Evolutionary conservation across 305 asterid genomes (phyloP).

Genomic region (Solanum hybrid): DNA sequence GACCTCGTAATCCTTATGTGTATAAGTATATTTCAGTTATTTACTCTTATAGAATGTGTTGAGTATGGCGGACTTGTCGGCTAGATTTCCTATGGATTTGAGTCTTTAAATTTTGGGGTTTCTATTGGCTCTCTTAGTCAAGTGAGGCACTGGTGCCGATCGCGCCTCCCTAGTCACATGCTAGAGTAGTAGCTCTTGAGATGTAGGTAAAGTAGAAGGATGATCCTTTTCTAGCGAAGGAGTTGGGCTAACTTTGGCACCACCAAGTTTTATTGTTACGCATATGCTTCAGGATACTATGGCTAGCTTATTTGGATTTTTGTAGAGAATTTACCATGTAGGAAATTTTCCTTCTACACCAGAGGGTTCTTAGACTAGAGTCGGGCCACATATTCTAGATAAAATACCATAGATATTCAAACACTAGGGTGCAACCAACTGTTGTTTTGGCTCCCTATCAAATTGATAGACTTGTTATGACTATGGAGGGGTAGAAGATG

Average conservation of each 20-base stretch:
- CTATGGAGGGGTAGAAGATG: not conserved
- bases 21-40: not conserved
- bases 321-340: not conserved
- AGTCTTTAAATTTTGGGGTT: not conserved
- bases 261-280: not conserved
- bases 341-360: not conserved
- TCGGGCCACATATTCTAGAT: not conserved
- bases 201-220: not conserved
- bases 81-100: not conserved
- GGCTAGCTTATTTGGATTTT: not conserved
- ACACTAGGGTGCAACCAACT: not conserved
- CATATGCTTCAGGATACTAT: not conserved
- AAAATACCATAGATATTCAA: not conserved
- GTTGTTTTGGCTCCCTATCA: not conserved
- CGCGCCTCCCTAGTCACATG: not conserved
- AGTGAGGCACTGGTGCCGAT: not conserved
- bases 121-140: not conserved
- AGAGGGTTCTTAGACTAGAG: not conserved
- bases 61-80: not conserved
- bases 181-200: not conserved
- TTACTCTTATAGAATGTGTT: not conserved
- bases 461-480: not conserved
- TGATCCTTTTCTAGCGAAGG: not conserved
- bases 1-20: not conserved
- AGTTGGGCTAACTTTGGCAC: not conserved